These are phyloP conservation scores for Calonectria pseudoreteaudii DNA, from an alignment of 2,329 filamentous ascomycete species.

Conservation along the genomic window DNA sequence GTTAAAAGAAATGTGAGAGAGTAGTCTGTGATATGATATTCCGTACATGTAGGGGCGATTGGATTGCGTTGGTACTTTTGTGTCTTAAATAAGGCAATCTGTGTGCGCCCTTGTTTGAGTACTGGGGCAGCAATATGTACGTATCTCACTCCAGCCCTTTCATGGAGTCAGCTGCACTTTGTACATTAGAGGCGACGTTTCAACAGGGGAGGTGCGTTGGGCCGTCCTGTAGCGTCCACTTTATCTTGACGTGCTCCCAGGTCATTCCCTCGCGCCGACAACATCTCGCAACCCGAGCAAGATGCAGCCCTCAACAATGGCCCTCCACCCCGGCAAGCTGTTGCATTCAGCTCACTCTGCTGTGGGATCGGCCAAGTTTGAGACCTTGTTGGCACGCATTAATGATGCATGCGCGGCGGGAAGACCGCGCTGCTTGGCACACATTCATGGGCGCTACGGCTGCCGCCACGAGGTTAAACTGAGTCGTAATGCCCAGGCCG, in stretches of 20 bases:
- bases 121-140: neutral
- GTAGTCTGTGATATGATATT: neutral
- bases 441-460: neutral
- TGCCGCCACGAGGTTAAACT: neutral
- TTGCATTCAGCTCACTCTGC: neutral
- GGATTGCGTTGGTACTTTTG: neutral
- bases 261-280: neutral
- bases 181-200: neutral
- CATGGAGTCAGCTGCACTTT: neutral
- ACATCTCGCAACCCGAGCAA: neutral
- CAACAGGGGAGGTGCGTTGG: constrained; percentile 10
- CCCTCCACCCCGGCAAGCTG: neutral
- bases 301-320: neutral
- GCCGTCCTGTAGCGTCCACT: constrained; percentile 12
- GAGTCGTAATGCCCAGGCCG: neutral
- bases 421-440: neutral
- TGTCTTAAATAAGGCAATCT: neutral
- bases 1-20: neutral
- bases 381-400: neutral
- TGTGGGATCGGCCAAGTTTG: neutral
- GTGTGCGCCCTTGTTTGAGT: neutral
- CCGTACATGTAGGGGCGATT: neutral
- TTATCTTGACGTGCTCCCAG: constrained; percentile 3
- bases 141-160: neutral
- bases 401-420: neutral